These are phyloP conservation scores for Furcasterigmium sp. DNA, from an alignment of 2,329 filamentous ascomycete genomes.

Conservation along the genomic window DNA sequence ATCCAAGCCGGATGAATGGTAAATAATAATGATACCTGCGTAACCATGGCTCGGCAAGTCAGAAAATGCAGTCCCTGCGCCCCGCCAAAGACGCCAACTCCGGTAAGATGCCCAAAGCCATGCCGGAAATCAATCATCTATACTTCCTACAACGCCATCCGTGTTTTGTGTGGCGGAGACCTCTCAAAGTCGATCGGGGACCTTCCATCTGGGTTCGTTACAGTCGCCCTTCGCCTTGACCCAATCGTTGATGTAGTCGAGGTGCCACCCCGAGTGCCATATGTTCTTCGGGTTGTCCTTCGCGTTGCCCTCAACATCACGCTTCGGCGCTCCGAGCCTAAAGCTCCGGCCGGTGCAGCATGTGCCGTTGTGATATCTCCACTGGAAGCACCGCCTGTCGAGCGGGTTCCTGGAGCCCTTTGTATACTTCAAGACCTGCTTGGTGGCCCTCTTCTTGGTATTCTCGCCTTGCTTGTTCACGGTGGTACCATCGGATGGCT, in stretches of 20 bases:
- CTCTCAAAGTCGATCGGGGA: constrained; percentile 16
- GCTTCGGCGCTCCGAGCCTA: constrained; percentile 34
- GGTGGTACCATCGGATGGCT: no score
- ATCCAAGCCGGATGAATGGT: no score
- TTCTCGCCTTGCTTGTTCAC: constrained; percentile 17
- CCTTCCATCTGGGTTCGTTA: constrained; percentile 31
- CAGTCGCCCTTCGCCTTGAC: constrained; percentile 39
- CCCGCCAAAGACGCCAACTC: not conserved
- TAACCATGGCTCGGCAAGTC: no score
- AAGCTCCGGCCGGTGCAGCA: constrained; percentile 39
- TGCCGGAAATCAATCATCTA: not conserved
- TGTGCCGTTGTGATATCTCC: constrained; percentile 36
- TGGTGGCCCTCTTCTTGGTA: constrained; percentile 1
- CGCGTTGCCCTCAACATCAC: constrained; percentile 14
- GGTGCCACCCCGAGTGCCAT: constrained; percentile 39
- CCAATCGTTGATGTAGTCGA: constrained; percentile 42
- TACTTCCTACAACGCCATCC: no score
- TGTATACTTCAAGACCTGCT: constrained; percentile 12
- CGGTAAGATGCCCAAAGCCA: not conserved
- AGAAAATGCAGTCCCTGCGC: not conserved
- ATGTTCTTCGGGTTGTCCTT: constrained; percentile 17
- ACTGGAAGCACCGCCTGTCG: constrained; percentile 35
- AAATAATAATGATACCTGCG: no score
- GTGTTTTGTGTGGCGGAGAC: not conserved
- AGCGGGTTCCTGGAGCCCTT: constrained; percentile 23